Evolutionary conservation across 108 stramenopile genomes (phyloP).

Genomic region (Cyclotella baltica): DNA sequence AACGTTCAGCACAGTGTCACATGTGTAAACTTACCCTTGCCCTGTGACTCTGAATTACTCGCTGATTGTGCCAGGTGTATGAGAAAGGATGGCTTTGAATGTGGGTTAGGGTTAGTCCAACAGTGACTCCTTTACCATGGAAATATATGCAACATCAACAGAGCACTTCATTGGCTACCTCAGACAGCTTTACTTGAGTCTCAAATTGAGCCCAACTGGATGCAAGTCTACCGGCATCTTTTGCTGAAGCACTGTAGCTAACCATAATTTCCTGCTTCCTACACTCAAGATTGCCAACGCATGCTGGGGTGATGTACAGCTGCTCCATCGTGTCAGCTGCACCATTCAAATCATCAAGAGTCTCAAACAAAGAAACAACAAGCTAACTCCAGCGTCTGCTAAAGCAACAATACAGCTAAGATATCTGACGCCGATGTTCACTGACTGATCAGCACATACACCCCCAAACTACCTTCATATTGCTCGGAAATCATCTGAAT

Average conservation of each 20-base stretch:
- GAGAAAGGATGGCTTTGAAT: conserved; percentile 88
- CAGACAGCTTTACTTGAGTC: conserved; percentile 86
- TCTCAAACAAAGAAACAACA: conserved; percentile 98
- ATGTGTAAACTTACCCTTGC: too few species aligned
- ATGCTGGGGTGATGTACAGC: conserved; percentile 85
- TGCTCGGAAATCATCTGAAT: conserved; percentile 87
- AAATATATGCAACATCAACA: conserved; percentile 88
- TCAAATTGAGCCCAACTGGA: conserved; percentile 97
- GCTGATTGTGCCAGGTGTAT: conserved; percentile 93
- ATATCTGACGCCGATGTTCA: conserved; percentile 93
- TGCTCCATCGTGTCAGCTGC: conserved; percentile 86
- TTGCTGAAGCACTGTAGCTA: conserved; percentile 96
- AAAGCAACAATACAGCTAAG: conserved; percentile 92
- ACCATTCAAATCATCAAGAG: conserved; percentile 93
- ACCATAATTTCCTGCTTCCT: conserved; percentile 97
- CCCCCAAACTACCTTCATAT: conserved; percentile 88
- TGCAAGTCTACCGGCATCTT: conserved; percentile 96
- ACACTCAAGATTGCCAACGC: conserved; percentile 86
- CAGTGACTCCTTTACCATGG: conserved; percentile 84
- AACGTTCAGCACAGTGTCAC: too few species aligned
- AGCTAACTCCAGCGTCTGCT: conserved; percentile 94
- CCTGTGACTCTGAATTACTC: conserved; percentile 98
- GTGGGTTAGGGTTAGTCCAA: conserved; percentile 81
- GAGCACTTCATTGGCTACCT: conserved; percentile 70
- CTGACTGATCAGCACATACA: conserved; percentile 98